Percentiles rank a stretch among this genome's conserved stretches.
phyloP scores from a whole-genome alignment of 192 early-diverging fungal genomes.

The Entomortierella chlamydospora region DNA sequence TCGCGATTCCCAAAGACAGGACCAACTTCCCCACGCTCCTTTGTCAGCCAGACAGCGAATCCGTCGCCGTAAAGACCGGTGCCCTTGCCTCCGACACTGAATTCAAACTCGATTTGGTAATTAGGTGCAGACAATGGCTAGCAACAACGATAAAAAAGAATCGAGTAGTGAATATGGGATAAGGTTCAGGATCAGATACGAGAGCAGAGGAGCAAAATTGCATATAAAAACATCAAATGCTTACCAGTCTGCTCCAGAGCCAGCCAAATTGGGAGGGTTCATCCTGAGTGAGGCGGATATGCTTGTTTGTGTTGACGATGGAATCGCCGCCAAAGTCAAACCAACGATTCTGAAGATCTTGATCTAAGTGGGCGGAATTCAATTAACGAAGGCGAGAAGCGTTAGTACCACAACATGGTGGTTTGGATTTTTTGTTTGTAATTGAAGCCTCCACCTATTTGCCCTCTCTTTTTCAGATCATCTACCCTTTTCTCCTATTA shows the following conservation, averaged over 20 bases:
- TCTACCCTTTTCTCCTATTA: background rate
- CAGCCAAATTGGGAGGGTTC: conserved; percentile 82
- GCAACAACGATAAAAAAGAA: no score
- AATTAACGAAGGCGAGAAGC: no score
- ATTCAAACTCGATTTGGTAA: conserved; percentile 94
- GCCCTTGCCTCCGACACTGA: conserved; percentile 83
- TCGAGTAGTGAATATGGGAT: conserved; percentile 16
- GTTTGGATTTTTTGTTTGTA: no score
- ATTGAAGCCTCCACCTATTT: no score
- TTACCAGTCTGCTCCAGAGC: conserved; percentile 80
- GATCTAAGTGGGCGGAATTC: conserved; percentile 61
- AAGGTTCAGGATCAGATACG: conserved; percentile 9
- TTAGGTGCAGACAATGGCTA: conserved; percentile 73
- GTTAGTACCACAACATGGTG: no score
- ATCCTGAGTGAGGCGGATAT: conserved; percentile 90
- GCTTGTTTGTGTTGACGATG: conserved; percentile 86
- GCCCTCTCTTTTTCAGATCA: background rate
- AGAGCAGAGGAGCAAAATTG: conserved; percentile 11
- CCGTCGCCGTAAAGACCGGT: conserved; percentile 92
- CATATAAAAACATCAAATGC: conserved; percentile 10
- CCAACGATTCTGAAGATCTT: conserved; percentile 85
- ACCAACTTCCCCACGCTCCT: conserved; percentile 74
- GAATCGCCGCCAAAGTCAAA: conserved; percentile 97
- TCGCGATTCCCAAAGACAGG: conserved; percentile 92
- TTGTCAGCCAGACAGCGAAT: conserved; percentile 95